Evolutionary conservation across 306 rosid species (phyloP).

Genomic region (Medicago lupulina): DNA sequence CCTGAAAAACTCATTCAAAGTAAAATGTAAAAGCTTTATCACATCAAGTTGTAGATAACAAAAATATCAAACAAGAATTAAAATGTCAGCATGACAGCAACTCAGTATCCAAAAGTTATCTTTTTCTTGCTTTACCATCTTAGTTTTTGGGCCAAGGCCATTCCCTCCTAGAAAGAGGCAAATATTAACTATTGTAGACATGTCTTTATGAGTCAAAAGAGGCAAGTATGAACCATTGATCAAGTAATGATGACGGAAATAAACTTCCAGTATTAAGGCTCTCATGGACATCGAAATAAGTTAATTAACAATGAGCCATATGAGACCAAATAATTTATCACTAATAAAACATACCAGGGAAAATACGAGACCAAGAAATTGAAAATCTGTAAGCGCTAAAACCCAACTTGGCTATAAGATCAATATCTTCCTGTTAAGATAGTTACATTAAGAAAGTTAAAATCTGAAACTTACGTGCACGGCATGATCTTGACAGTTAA

Average conservation of each 20-base stretch:
- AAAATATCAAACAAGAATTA: neutral
- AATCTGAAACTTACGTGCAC: neutral
- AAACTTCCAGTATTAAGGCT: slow-evolving; percentile 1
- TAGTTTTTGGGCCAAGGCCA: neutral
- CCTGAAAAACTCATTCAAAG: neutral
- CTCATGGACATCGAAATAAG: slow-evolving; percentile 25
- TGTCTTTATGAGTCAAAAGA: neutral
- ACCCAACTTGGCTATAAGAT: slow-evolving; percentile 87
- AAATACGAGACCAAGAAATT: slow-evolving; percentile 93
- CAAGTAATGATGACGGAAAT: slow-evolving; percentile 2
- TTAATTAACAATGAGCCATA: slow-evolving; percentile 18
- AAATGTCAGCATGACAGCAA: neutral
- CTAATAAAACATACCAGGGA: slow-evolving; percentile 70
- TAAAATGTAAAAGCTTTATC: neutral
- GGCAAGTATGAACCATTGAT: neutral
- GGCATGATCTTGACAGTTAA: slow-evolving; percentile 5
- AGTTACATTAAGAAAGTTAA: slow-evolving; percentile 35
- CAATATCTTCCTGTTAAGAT: slow-evolving; percentile 81
- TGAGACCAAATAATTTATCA: neutral
- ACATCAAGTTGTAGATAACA: neutral
- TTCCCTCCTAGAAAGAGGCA: neutral
- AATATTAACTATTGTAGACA: neutral
- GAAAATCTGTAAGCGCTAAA: slow-evolving; percentile 88
- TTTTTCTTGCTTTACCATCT: neutral
- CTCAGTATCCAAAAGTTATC: neutral